Conservation (phyloP, 768 basidiomycete species). For the Macrolepiota albuminosa region DNA sequence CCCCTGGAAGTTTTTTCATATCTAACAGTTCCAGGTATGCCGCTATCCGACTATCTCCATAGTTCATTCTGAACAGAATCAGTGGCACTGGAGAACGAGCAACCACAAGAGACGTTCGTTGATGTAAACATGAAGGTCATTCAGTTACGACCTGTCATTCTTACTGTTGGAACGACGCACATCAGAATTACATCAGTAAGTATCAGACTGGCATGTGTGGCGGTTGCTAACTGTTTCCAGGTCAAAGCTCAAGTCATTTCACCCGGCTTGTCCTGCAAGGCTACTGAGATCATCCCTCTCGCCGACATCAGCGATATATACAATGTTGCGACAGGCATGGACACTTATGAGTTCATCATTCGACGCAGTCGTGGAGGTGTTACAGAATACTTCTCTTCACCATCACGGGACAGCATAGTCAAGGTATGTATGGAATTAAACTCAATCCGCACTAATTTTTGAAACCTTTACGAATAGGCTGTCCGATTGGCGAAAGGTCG, state of each 20-base stretch:
- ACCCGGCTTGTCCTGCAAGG: constrained; percentile 62
- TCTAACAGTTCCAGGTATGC: constrained; percentile 54
- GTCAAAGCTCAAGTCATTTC: constrained; percentile 71
- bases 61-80: constrained; percentile 3
- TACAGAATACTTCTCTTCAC: constrained; percentile 74
- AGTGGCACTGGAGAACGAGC: constrained; percentile 65
- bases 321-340: constrained; percentile 72
- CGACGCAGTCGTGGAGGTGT: constrained; percentile 65
- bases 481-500: constrained; percentile 74
- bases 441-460: neutral
- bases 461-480: constrained; percentile 34
- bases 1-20: constrained; percentile 41
- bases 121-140: constrained; percentile 67
- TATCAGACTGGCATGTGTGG: neutral
- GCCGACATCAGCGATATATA: constrained; percentile 85
- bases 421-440: constrained; percentile 50
- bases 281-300: constrained; percentile 77
- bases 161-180: constrained; percentile 66
- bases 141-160: constrained; percentile 65
- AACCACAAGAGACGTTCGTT: constrained; percentile 38
- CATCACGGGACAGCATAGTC: constrained; percentile 63
- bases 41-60: neutral
- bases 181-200: constrained; percentile 74
- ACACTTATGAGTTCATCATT: constrained; percentile 75
- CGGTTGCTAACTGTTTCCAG: constrained; percentile 26